Evolutionary conservation across 2,329 filamentous ascomycete species (phyloP), one percentile per base, ranked within the genome.

Genomic region (Cladosporium sp.): DNA sequence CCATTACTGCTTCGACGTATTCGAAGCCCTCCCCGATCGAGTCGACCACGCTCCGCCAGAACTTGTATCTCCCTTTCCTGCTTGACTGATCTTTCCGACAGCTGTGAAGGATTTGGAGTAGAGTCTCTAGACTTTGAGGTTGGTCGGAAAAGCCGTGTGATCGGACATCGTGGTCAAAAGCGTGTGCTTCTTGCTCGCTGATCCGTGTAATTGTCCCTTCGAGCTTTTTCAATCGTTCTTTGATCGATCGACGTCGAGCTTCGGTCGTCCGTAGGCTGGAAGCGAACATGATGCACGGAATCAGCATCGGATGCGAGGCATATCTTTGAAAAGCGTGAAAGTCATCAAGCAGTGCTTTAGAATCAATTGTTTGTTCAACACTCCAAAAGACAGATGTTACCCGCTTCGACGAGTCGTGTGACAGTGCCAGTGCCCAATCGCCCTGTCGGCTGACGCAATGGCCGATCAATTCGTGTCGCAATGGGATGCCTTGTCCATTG

Each of bases 281-380:
- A 8, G 59, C 51, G 37, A 61, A 63, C 63, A 66, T 64, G 55
- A 62, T 65, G 54, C 62, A 62, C 1, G 64, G 64, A 6, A 65
- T 58, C 8, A 65, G 51, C 63, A 65, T 62, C 3, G 64, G 64
- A 34, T 65, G 64, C 4, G 55, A 50, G 7, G 61, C 49, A 19
- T 57, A 54, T 3, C 49, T n/a, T 17, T 52, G 55, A 17, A 64
- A 59, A 14, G 20, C 56, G 1, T 19, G 17, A 2, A 65, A 37
- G 28, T 64, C 60, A 3, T 51, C 50, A 5, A 59, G 22, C 8
- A 64, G 50, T 6, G 15, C 58, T 55, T 22, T 47, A 20, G 55
- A 37, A 20, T 63, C 45, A 14, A 61, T 58, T 1, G 43, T 22
- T 7, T 55, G n/a, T 17, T 61, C 63, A 2, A 65, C 43, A 30